Evolutionary conservation across 768 basidiomycete species (phyloP).

Genomic region (Podaxis rugospora): DNA sequence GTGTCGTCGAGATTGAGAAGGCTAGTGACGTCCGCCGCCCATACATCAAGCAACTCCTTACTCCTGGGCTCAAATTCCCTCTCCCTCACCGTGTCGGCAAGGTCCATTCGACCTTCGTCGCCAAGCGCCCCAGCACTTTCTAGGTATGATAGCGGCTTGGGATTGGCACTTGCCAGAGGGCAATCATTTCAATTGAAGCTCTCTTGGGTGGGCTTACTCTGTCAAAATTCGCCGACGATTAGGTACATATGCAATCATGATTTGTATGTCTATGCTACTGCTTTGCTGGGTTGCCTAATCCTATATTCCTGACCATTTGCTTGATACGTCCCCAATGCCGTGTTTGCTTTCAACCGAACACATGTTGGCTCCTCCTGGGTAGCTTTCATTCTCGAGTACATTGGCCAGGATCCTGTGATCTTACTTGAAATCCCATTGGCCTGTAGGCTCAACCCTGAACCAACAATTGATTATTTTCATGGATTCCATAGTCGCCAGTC

Average conservation of each 20-base stretch:
- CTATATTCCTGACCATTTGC: too few relatives aligned
- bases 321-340: too few relatives aligned
- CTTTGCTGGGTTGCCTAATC: background rate
- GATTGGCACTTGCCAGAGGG: too few relatives aligned
- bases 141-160: conserved; percentile 21
- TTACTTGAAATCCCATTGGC: background rate
- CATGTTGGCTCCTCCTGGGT: too few relatives aligned
- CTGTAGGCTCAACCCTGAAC: background rate
- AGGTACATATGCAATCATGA: conserved; percentile 3
- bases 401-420: too few relatives aligned
- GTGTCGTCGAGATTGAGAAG: conserved; percentile 95
- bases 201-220: background rate
- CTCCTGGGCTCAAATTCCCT: conserved; percentile 93
- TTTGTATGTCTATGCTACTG: background rate
- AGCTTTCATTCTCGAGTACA: too few relatives aligned
- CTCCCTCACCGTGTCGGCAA: conserved; percentile 87
- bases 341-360: too few relatives aligned
- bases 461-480: background rate
- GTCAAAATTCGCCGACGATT: conserved; percentile 2
- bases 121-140: conserved; percentile 74
- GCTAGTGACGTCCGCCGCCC: conserved; percentile 88
- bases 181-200: background rate
- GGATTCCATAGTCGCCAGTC: background rate
- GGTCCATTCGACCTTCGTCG: conserved; percentile 75
- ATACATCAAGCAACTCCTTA: conserved; percentile 95